A percentile compares a stretch with the other conserved stretches of the same genome.
Conservation (phyloP, 345 rosid genomes). For the Eucalyptus erythrocorys region DNA sequence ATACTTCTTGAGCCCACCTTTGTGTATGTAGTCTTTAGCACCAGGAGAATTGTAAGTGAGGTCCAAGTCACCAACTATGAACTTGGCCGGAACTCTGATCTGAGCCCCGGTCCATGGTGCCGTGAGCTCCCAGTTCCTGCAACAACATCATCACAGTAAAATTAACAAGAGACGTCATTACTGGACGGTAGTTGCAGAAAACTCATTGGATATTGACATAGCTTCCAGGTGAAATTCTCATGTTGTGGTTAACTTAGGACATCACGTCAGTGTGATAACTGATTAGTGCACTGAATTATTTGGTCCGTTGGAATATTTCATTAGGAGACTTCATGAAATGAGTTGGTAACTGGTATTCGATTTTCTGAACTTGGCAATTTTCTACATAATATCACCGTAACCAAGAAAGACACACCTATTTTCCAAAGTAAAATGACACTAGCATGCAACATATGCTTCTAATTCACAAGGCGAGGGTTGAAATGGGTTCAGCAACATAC, state of each 20-base stretch:
- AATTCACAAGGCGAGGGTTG: not conserved
- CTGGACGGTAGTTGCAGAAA: not conserved
- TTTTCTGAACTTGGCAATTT: not conserved
- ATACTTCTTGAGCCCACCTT: constrained; percentile 36
- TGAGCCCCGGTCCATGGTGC: constrained; percentile 51
- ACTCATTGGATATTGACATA: not conserved
- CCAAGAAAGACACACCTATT: not conserved
- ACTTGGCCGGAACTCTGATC: constrained; percentile 60
- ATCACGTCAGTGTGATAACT: not conserved
- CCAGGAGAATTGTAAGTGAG: constrained; percentile 40
- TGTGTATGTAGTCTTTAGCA: constrained; percentile 37
- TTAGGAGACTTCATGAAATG: not conserved
- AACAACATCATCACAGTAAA: not conserved
- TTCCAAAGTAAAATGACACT: not conserved
- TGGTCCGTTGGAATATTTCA: not conserved
- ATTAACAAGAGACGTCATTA: not conserved
- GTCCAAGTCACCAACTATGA: constrained; percentile 68
- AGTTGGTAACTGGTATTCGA: not conserved
- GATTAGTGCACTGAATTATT: not conserved
- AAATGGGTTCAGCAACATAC: constrained; percentile 16
- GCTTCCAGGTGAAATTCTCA: not conserved
- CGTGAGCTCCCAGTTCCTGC: constrained; percentile 72
- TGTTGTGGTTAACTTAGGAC: not conserved
- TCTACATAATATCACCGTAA: not conserved
- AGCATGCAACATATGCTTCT: not conserved